phyloP scores from a whole-genome alignment of 768 basidiomycete species.

The Phylloporus sp. region DNA sequence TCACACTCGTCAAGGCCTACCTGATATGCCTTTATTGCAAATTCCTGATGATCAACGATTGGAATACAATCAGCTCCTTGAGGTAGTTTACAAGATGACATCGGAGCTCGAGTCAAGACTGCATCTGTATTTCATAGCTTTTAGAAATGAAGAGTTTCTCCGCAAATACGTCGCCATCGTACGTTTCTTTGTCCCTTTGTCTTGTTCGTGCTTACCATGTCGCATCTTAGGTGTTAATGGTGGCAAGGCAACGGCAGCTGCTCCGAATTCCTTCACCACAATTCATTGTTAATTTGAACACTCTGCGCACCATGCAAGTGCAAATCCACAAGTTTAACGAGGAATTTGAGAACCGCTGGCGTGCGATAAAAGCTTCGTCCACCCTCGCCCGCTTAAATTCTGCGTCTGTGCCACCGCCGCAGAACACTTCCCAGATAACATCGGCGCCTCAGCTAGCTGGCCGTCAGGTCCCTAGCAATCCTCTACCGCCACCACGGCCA shows the following conservation, averaged over 20 bases:
- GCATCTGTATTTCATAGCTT: slow-evolving; percentile 41
- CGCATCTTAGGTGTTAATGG: slow-evolving; percentile 39
- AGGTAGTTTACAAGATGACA: slow-evolving; percentile 43
- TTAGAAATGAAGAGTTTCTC: slow-evolving; percentile 47
- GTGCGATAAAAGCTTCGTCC: slow-evolving; percentile 20
- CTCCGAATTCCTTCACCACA: slow-evolving; percentile 22
- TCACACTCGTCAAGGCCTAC: slow-evolving; percentile 31
- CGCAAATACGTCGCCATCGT: slow-evolving; percentile 55
- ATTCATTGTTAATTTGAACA: slow-evolving; percentile 34
- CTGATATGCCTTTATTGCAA: slow-evolving; percentile 32
- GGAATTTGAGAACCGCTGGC: slow-evolving; percentile 32
- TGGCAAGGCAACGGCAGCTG: slow-evolving; percentile 34
- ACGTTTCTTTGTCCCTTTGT: slow-evolving; percentile 26
- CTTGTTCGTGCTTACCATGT: slow-evolving; percentile 6
- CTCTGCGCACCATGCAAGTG: slow-evolving; percentile 41
- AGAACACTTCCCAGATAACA: slow-evolving; percentile 15
- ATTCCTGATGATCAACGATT: slow-evolving; percentile 51
- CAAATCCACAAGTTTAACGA: slow-evolving; percentile 44
- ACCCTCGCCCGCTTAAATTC: slow-evolving; percentile 2
- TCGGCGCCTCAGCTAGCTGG: slow-evolving; percentile 25
- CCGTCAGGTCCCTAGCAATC: slow-evolving; percentile 31
- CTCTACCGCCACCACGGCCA: slow-evolving; percentile 14
- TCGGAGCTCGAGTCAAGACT: slow-evolving; percentile 51
- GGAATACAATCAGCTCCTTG: slow-evolving; percentile 50
- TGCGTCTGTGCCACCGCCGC: slow-evolving; percentile 13